Evolutionary conservation across 192 early-diverging fungal species (phyloP).

Genomic region (Mortierella hygrophila): DNA sequence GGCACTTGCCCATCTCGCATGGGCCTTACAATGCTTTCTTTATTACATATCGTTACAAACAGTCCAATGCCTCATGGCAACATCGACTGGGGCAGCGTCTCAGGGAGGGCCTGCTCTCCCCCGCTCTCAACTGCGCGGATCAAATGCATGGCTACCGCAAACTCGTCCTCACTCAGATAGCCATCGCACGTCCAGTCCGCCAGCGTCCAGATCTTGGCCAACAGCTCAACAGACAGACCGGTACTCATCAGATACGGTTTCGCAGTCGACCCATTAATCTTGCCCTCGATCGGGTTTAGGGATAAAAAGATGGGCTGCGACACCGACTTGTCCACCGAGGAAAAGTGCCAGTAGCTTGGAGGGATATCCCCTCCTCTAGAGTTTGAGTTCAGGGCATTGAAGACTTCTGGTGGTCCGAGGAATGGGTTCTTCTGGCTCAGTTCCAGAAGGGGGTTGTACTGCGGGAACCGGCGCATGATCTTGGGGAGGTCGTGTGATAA

Average conservation of each 20-base stretch:
- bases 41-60: not conserved
- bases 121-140: constrained; percentile 61
- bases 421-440: constrained; percentile 71
- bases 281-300: constrained; percentile 71
- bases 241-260: constrained; percentile 74
- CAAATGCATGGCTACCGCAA: constrained; percentile 86
- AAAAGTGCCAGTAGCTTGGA: constrained; percentile 67
- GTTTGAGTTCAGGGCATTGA: constrained; percentile 24
- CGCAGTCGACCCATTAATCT: constrained; percentile 64
- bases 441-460: constrained; percentile 75
- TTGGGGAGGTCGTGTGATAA: constrained; percentile 80
- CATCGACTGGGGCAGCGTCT: constrained; percentile 58
- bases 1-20: not conserved
- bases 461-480: constrained; percentile 83
- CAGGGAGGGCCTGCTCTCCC: constrained; percentile 54
- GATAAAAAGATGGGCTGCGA: constrained; percentile 63
- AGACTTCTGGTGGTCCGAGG: constrained; percentile 31
- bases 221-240: constrained; percentile 71
- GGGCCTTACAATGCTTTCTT: not conserved
- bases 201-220: constrained; percentile 81
- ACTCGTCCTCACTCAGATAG: constrained; percentile 86
- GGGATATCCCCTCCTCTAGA: constrained; percentile 37
- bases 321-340: constrained; percentile 61
- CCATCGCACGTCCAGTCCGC: constrained; percentile 88
- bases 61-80: constrained; percentile 28